phyloP scores from a whole-genome alignment of 139 green algal genomes.

The Gonium pectorale region DNA sequence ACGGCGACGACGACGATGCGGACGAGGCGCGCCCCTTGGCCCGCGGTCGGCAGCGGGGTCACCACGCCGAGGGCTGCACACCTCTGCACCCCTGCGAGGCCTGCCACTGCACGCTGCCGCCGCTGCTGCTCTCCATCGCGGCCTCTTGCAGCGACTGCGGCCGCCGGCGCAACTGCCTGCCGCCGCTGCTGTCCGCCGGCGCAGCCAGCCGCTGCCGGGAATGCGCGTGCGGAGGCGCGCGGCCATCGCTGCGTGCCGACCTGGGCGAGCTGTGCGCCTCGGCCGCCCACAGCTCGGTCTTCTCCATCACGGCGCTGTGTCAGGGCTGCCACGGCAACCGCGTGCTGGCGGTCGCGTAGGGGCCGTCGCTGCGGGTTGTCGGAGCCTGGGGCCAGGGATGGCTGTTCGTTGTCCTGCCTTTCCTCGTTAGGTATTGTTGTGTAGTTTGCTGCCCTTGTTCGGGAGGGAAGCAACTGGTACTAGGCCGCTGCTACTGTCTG shows the following conservation, averaged over 20 bases:
- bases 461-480: no score
- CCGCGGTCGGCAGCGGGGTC: no score
- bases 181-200: background rate
- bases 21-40: no score
- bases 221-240: constrained; percentile 4
- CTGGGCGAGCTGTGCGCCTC: constrained; percentile 34
- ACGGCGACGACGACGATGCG: no score
- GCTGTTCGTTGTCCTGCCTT: no score
- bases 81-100: constrained; percentile 63
- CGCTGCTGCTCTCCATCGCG: constrained; percentile 66
- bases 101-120: constrained; percentile 66
- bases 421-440: no score
- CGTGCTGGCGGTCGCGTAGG: constrained; percentile 27
- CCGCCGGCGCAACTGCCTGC: constrained; percentile 50
- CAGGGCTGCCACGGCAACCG: constrained; percentile 68
- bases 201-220: background rate
- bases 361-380: no score
- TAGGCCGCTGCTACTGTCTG: no score
- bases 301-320: constrained; percentile 67
- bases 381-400: no score
- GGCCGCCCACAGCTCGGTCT: constrained; percentile 51
- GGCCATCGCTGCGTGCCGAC: background rate
- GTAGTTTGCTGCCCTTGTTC: no score
- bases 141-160: constrained; percentile 63
- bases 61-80: no score